Evolutionary conservation across 2,329 filamentous ascomycete species (phyloP).

Genomic region (Sporothrix brasiliensis): DNA sequence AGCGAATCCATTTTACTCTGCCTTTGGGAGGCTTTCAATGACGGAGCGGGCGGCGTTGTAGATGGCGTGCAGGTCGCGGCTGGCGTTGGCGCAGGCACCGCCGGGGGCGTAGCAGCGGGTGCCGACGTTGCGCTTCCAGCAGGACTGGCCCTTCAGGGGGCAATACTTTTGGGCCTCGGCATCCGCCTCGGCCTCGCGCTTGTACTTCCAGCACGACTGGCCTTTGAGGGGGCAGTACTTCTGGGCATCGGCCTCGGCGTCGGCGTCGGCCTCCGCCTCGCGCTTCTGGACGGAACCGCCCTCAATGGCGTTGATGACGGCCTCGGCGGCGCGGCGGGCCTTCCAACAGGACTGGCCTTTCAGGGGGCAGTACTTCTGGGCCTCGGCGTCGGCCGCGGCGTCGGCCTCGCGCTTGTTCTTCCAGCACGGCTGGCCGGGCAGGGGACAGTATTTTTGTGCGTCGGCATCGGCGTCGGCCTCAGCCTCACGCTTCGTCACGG

Average conservation of each 20-base stretch:
- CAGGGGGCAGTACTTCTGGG: conserved; percentile 41
- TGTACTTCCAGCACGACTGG: conserved; percentile 45
- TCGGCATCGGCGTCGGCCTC: conserved; percentile 40
- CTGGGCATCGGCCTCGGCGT: conserved; percentile 17
- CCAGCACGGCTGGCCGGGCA: conserved; percentile 49
- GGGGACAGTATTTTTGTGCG: conserved; percentile 40
- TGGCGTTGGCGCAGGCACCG: conserved; percentile 44
- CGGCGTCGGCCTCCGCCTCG: conserved; percentile 32
- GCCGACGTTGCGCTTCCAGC: conserved; percentile 48
- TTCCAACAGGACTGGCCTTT: conserved; percentile 49
- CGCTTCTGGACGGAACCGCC: conserved; percentile 26
- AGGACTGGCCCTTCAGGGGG: conserved; percentile 48
- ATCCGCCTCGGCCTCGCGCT: conserved; percentile 37
- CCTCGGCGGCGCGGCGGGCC: conserved; percentile 46
- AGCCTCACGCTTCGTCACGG: conserved; percentile 28
- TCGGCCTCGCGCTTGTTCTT: conserved; percentile 32
- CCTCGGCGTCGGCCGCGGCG: conserved; percentile 40
- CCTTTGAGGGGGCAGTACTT: conserved; percentile 46
- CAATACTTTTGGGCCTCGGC: conserved; percentile 39
- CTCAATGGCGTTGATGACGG: conserved; percentile 29
- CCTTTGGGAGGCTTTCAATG: conserved; percentile 34
- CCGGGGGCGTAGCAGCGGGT: conserved; percentile 42
- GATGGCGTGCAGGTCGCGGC: conserved; percentile 46
- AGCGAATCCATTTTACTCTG: conserved; percentile 25
- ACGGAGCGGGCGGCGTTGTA: conserved; percentile 42